Evolutionary conservation across 805 yeast genomes (phyloP), one percentile per base, ranked within the genome.

Genomic region (Debaryomyces prosopidis): DNA sequence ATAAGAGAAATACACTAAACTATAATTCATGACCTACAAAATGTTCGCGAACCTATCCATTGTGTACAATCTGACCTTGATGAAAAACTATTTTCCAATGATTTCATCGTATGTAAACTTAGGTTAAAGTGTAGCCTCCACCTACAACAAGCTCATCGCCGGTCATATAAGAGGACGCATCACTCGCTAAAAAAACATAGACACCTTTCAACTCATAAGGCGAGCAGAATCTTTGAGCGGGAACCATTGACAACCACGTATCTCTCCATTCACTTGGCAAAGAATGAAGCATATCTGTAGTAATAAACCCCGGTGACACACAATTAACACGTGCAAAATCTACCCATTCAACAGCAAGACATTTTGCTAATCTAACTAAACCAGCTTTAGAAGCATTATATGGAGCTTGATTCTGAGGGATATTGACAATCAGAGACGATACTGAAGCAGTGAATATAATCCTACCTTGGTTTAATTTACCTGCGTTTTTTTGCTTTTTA

Each of bases 311-410:
- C 17, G 76, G 76, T 66, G 51, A 16, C 68, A 45, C 23, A 73
- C 73, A 50, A 68, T 71, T 42, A 70, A 66, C 47, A 73, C 55
- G 39, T 5, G 71, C 71, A 45, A 67, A 63, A 38, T 63, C 52
- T 2, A 74, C 74, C 18, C 71, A 58, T 3, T 72, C 69, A 42
- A 64, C 63, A 2, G 76, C 75, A 15, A 59, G 61, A 10, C 71
- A 63, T 49, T 70, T 74, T 62, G 69, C 71, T 47, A 71, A 51
- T 19, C 69, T 63, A 32, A 68, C 47, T 19, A 71, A 55, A 18
- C 73, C 76, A 23, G 73, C 75, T 47, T 71, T 71, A 9, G 76
- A 67, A 14, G 76, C 73, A 10, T 73, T 67, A 51, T 71, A 71
- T 44, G 69, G 76, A 4, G 72, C 64, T 48, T 71, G 77, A 66